Conservation (phyloP, 75 land plant genomes). For the Cupressus sempervirens region DNA sequence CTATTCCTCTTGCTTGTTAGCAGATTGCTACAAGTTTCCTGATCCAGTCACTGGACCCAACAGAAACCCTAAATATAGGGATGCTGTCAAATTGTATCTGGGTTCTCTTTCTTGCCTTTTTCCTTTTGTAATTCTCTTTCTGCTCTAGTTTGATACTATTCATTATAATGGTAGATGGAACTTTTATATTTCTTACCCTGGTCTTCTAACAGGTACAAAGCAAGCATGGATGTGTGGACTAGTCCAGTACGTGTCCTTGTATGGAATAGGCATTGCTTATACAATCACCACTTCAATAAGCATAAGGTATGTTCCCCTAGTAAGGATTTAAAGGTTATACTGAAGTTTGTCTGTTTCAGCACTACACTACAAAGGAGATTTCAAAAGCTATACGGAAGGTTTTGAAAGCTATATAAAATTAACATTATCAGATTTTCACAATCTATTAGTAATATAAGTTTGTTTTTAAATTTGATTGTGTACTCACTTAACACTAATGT, state of each 20-base stretch:
- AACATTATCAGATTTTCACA: too few relatives aligned
- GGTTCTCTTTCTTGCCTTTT: slow-evolving; percentile 25
- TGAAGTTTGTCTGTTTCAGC: background rate
- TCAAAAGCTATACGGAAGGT: background rate
- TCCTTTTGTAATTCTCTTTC: background rate
- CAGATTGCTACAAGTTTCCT: slow-evolving; percentile 45
- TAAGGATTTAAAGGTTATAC: background rate
- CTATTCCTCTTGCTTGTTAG: slow-evolving; percentile 30
- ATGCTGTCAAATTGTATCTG: slow-evolving; percentile 46
- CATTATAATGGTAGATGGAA: background rate
- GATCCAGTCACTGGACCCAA: slow-evolving; percentile 55
- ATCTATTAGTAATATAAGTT: too few relatives aligned
- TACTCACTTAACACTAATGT: too few relatives aligned
- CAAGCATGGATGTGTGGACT: slow-evolving; percentile 39
- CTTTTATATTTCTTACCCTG: background rate
- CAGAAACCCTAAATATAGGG: slow-evolving; percentile 43
- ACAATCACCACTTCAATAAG: slow-evolving; percentile 55
- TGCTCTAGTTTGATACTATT: background rate
- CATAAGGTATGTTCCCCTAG: slow-evolving; percentile 38
- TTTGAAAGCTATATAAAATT: too few relatives aligned
- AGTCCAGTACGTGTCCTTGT: slow-evolving; percentile 31
- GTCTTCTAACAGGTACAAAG: slow-evolving; percentile 23
- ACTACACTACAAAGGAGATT: background rate
- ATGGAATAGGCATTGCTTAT: slow-evolving; percentile 51
- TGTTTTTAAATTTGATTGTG: too few relatives aligned